Base-by-base conservation (phyloP, 2,329 filamentous ascomycete species). In the Botrytis galanthina region DNA sequence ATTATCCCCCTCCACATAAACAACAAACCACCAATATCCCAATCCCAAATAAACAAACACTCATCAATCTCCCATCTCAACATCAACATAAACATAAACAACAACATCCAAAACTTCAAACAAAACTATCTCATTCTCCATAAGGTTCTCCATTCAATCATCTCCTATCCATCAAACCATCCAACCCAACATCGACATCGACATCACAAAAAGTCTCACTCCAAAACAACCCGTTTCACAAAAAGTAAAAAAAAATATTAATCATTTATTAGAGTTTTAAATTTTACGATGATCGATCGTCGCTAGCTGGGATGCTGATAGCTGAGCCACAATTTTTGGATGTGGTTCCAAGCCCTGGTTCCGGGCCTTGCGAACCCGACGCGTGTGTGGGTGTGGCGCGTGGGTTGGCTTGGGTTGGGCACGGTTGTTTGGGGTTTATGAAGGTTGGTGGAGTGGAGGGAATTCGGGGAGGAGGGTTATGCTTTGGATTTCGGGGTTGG, bases 81-180 rank as follows among this genome's bases (percentile, higher is more conserved):
- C 4, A 0, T 3, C 0, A 51, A 14, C 26, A 39, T 39, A 22
- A n/a, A 51, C 4, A 0, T 3, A 1, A 51, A 14, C 26, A 39
- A 10, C 37, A 9, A 39, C 10, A 39, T 12, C 9, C 9, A 39
- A 39, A 39, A 39, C 37, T 35, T 35, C 37, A 39, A 37, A 35
- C 35, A 35, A 37, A 37, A 48, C 22, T 2, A 48, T 1, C 22
- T 22, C 46, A 26, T 12, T n/a, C 22, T 4, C 10, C 8, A 26
- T n/a, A n/a, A n/a, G n/a, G n/a, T 14, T n/a, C 10, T 3, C 4
- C 9, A 51, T 26, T 18, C 14, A 20, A 2, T 1, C 10, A 26
- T 51, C 46, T 51, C 22, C 46, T 51, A 51, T 10, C 22, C 22
- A 51, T n/a, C 4, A 4, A 51, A n/a, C 22, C 46, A 51, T n/a